Percentiles rank a stretch among this genome's conserved stretches.
Evolutionary conservation across 768 basidiomycete species (phyloP).

Genomic region (Lanmaoa pseudosensibilis): DNA sequence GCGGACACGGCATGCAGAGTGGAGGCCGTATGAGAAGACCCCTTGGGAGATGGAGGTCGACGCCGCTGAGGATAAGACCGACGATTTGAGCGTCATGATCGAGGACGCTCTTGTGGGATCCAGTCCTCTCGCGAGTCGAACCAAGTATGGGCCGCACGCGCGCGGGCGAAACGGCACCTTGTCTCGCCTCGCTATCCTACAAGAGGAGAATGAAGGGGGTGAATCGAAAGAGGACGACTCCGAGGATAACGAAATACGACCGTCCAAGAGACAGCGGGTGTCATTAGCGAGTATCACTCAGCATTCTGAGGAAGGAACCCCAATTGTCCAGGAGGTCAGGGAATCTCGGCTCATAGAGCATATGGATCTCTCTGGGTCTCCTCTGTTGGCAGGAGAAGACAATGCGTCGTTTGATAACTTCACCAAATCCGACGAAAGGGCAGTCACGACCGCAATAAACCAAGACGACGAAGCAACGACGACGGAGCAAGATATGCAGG

Average conservation of each 20-base stretch:
- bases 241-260: constrained; percentile 13
- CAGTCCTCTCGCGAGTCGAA: constrained; percentile 28
- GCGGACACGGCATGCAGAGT: constrained; percentile 23
- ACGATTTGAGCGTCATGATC: constrained; percentile 3
- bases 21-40: constrained; percentile 18
- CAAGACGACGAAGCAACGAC: neutral
- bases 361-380: constrained; percentile 28
- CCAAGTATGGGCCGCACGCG: constrained; percentile 4
- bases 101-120: constrained; percentile 24
- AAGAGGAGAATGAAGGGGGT: constrained; percentile 29
- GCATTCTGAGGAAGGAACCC: neutral
- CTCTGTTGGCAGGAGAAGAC: constrained; percentile 16
- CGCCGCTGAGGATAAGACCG: constrained; percentile 1
- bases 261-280: constrained; percentile 23
- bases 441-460: neutral
- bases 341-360: constrained; percentile 28
- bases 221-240: constrained; percentile 11
- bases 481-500: neutral
- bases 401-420: neutral
- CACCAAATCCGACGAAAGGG: neutral
- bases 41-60: constrained; percentile 31
- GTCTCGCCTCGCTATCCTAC: constrained; percentile 23
- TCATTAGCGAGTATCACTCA: neutral
- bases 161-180: constrained; percentile 7
- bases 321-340: neutral